Base-by-base conservation (phyloP, 768 basidiomycete genomes). In the Lactarius sp. region DNA sequence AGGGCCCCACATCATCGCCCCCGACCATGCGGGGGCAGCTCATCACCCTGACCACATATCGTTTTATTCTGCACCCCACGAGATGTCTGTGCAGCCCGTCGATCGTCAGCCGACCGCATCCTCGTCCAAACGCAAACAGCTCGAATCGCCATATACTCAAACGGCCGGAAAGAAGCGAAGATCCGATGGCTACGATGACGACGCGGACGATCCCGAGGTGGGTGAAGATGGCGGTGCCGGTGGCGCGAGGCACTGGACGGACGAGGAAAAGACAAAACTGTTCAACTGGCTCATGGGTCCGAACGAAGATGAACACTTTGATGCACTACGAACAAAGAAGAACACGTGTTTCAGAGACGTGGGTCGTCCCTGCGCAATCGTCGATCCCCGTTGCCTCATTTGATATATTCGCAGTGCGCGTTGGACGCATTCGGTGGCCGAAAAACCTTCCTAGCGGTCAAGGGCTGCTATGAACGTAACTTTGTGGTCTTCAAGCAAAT, bases 231-330 rank as follows among this genome's bases (percentile, higher is more conserved):
- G 68, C 9, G 66, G 61, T 12, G 60, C 59, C 22, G 70, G 71
- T n/a, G 89, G 89, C 31, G 86, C 89, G 1, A 90, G 90, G 68
- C 89, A 92, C 69, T 92, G 89, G 89, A 88, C 88, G 0, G 90
- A 90, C 71, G 88, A 90, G 9, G 89, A 92, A 71, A 92, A 91
- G 75, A 80, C 87, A 14, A 84, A 81, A 65, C 77, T 92, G 52
- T 92, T 92, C 73, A 81, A 76, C 50, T 92, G 89, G 88, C 81
- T 92, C 52, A 87, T 92, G 84, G 87, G 81, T 22, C 75, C 75
- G 13, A 80, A 80, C 18, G 82, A 86, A 69, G 88, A 91, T 69
- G 87, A 89, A 20, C 87, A 90, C 64, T 92, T 89, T 85, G 87
- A 85, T 67, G 76, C 86, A 22, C 83, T 92, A 54, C 82, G 87